Evolutionary conservation across 768 basidiomycete genomes (phyloP), one percentile per base, ranked within the genome.

Genomic region (Collybia nuda): DNA sequence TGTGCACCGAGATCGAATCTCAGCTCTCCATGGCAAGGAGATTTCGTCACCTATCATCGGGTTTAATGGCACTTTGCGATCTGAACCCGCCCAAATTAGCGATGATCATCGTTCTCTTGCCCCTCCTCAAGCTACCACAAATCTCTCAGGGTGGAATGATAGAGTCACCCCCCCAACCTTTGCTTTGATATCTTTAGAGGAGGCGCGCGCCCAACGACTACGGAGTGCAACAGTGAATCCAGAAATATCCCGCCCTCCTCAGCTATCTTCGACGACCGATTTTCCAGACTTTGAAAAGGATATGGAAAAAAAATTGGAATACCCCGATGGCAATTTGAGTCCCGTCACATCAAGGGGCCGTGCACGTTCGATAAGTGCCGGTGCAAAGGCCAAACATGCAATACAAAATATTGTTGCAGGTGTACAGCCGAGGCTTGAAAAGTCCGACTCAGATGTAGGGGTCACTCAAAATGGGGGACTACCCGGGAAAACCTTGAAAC

Each of bases 171-270:
- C 78, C 11, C 76, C 82, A 18, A 68, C 79, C 14, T 84, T 90
- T 54, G 73, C 79, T 24, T 77, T 92, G 35, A 90, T 91, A 44
- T 80, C 87, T 4, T 72, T 91, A 47, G 86, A 90, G 60, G 87
- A 92, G 69, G 89, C 89, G 2, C 81, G 88, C 57, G 87, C 84
- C 11, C 81, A 86, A 61, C 81, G 85, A 44, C 72, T 79, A 40
- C 80, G 85, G 44, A 79, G 74, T 56, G 68, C 67, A n/a, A 77
- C 78, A 3, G 64, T 63, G 17, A 67, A 40, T 50, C 63, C 23
- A 57, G 59, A 44, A 55, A 56, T 46, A 60, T 66, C 41, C 60
- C 56, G 40, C 57, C 63, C 44, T 55, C 58, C 50, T 50, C 36
- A 56, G 11, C 56, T 62, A 1, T 63, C 65, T 9, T 59, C 66